Evolutionary conservation across 129 eudicot genomes (phyloP), one percentile per base, ranked within the genome.

Genomic region (Lonicera japonica): DNA sequence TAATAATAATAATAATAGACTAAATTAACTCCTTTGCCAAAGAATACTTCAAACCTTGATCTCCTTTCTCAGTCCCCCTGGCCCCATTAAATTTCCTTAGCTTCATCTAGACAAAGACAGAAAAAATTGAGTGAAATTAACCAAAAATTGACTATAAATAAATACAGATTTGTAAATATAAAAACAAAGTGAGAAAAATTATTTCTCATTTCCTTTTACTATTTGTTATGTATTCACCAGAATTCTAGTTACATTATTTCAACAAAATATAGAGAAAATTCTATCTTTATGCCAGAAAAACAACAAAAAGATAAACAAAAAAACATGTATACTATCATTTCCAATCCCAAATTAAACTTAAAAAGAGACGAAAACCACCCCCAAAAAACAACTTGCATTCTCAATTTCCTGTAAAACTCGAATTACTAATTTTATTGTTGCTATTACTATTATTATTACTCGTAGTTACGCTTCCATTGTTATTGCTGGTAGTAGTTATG

Each of bases 361-460:
- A 24, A 20, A 10, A 8, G 63, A 61, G 34, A 58, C 16, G 36
- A 19, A 1, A 59, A n/a, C n/a, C n/a, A n/a, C n/a, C n/a, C n/a
- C n/a, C n/a, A n/a, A n/a, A n/a, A 60, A 64, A 51, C 38, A 51
- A 59, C 61, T 56, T 46, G 11, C 65, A 69, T 21, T 56, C 60
- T 79, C 73, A 83, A 41, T 70, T 77, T 56, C 68, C 77, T 71
- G 70, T 77, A 77, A 70, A 74, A 66, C 79, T 75, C 65, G 82
- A 80, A 64, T 65, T 69, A 68, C 71, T 67, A 70, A 75, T 70
- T 78, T 82, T 82, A 70, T 75, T 69, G 73, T 78, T 73, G 58
- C 71, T 80, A 74, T 70, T 74, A 77, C 82, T 73, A 58, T 71
- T 81, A 45, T 80, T 81, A 71, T 75, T 81, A 72, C 75, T 75